Evolutionary conservation across 2,329 filamentous ascomycete species (phyloP), one percentile per base, ranked within the genome.

Genomic region (Fusarium sp.): DNA sequence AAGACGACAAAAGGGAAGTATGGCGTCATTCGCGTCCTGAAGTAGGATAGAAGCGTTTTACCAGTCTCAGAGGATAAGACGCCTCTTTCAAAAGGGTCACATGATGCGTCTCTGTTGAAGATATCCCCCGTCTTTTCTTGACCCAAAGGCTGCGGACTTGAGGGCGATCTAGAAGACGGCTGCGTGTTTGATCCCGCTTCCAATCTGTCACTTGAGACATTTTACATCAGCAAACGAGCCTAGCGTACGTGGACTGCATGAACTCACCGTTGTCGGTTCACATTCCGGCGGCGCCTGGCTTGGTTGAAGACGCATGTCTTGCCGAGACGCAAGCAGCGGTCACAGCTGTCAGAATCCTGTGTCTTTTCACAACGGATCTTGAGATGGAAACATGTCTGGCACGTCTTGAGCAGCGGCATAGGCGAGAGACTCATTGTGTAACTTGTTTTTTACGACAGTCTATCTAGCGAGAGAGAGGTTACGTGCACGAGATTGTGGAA

Each of bases 301-400:
- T 61, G 66, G 4, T 69, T 64, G 29, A 73, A 75, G 5, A 73
- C 45, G 32, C 73, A 75, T 0, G 63, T 61, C 51, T 73, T 75
- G 2, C 66, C 65, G n/a, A 75, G 61, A 10, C 73, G 63, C 15
- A 74, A 42, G 27, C 72, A 75, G 6, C 73, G 64, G 44, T 75
- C 73, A 52, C 72, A 75, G 3, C 61, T 39, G 1, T 61, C 69
- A 3, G 69, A 72, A 13, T 72, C 66, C 8, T 74, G 71, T 0
- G 70, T 71, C 15, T 71, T 73, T 5, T 70, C 63, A 47, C 73
- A 75, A 3, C 70, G 65, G 9, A 75, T 73, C 5, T 75, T 75
- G 0, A 71, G 48, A 1, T 65, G 58, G 15, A 72, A 71, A 42
- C 73, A 75, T 17, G 70, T 71, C 17, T 74, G 71, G 5, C 73